phyloP scores from a whole-genome alignment of 2,329 filamentous ascomycete genomes.

The Fusarium sarcochroum region DNA sequence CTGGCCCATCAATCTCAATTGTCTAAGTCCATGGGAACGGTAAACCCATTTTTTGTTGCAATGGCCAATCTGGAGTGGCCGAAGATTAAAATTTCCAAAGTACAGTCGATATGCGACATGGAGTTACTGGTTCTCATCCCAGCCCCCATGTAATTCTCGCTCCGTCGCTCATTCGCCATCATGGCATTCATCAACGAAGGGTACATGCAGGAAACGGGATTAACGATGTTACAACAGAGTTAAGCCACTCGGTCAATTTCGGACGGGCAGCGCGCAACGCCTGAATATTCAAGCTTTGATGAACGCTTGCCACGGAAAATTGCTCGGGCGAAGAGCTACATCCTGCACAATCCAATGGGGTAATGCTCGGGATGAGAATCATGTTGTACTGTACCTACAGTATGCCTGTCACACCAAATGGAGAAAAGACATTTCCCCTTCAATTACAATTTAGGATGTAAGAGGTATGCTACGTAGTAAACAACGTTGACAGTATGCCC shows the following conservation, averaged over 20 bases:
- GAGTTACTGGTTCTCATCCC: too few relatives aligned
- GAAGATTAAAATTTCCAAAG: not conserved
- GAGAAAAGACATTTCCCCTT: not conserved
- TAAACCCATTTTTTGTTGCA: not conserved
- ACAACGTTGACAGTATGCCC: constrained; percentile 1
- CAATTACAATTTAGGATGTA: not conserved
- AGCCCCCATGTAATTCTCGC: not conserved
- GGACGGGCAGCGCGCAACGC: constrained; percentile 5
- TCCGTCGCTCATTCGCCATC: not conserved
- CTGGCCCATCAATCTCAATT: too few relatives aligned
- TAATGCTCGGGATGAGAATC: too few relatives aligned
- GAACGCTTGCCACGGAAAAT: not conserved
- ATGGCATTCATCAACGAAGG: not conserved
- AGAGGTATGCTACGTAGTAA: not conserved
- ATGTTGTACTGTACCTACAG: not conserved
- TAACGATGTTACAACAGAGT: not conserved
- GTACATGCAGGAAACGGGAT: not conserved
- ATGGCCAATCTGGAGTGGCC: not conserved
- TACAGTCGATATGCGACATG: not conserved
- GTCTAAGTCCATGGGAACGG: not conserved
- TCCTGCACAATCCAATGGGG: too few relatives aligned
- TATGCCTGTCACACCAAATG: not conserved
- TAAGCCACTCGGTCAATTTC: constrained; percentile 10
- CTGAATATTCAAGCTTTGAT: not conserved
- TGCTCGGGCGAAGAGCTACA: not conserved